phyloP scores from a whole-genome alignment of 768 basidiomycete species.

The Antrodiella citrinella region DNA sequence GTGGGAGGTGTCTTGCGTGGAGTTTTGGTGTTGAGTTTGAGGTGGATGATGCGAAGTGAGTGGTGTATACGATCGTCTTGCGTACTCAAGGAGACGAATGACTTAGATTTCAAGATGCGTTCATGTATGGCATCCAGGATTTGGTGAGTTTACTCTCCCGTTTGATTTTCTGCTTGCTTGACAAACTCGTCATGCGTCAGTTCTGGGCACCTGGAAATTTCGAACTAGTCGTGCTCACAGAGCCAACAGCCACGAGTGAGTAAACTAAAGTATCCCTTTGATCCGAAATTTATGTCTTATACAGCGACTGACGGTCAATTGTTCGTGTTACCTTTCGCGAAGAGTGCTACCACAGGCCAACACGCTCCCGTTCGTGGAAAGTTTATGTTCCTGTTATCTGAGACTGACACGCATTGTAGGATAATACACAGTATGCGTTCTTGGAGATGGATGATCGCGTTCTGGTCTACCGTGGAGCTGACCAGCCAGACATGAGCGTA shows the following conservation, averaged over 20 bases:
- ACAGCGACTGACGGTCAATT: slow-evolving; percentile 61
- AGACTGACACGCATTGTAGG: too few relatives aligned
- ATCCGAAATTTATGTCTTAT: slow-evolving; percentile 9
- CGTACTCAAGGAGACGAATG: slow-evolving; percentile 5
- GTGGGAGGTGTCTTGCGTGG: slow-evolving; percentile 80
- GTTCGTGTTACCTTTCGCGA: slow-evolving; percentile 86
- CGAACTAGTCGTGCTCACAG: slow-evolving; percentile 73
- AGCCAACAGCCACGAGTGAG: slow-evolving; percentile 43
- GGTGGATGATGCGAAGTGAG: slow-evolving; percentile 44
- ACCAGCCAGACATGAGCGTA: slow-evolving; percentile 96
- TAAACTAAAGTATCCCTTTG: slow-evolving; percentile 4
- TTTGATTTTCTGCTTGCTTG: too few relatives aligned
- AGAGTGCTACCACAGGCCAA: slow-evolving; percentile 87
- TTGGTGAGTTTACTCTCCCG: slow-evolving; percentile 45
- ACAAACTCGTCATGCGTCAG: too few relatives aligned
- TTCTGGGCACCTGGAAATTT: slow-evolving; percentile 94
- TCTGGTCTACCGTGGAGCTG: slow-evolving; percentile 89
- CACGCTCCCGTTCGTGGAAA: slow-evolving; percentile 69
- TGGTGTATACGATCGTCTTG: slow-evolving; percentile 6
- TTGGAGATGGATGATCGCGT: slow-evolving; percentile 93
- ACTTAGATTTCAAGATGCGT: slow-evolving; percentile 64
- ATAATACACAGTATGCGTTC: slow-evolving; percentile 93
- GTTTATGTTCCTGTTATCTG: slow-evolving; percentile 1
- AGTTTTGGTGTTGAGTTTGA: slow-evolving; percentile 61
- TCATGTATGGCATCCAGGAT: slow-evolving; percentile 72